Evolutionary conservation across 768 basidiomycete genomes (phyloP), one percentile per base, ranked within the genome.

Genomic region (Austroboletus eburneus): DNA sequence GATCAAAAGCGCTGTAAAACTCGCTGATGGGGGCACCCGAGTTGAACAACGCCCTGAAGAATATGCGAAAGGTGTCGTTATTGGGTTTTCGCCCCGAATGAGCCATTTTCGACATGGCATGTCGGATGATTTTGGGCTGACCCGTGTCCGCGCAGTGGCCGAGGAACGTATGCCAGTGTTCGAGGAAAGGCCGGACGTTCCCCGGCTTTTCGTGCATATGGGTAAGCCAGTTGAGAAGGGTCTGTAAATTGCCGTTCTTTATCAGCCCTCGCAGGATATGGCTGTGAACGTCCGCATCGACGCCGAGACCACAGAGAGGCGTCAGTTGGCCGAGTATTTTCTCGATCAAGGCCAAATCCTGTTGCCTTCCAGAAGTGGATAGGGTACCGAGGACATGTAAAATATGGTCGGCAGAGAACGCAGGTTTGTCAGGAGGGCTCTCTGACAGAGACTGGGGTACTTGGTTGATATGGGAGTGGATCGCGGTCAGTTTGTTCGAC

Each of bases 91-190:
- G 64, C 34, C 75, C 72, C 24, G 70, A 57, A 24, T 63, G 57
- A 33, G 57, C 64, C 71, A 72, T 72, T 48, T 50, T 64, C 54
- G 49, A 68, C 58, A 50, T 73, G 58, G 51, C 58, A 18, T 57
- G 57, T 20, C 59, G 63, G 32, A 66, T 49, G 10, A 61, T 37
- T 24, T 44, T 57, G 37, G 56, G 49, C 42, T 65, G 59, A 13
- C 62, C 67, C 18, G 45, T 48, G 45, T 57, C 54, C 33, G 53
- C 58, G 47, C 72, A 74, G 16, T 59, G 62, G 30, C 75, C 67
- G 29, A 86, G 64, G 50, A 82, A 72, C 9, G 72, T 49, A 50
- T 83, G 76, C 68, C 80, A 80, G 46, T 81, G 80, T 18, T 74
- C 67, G 30, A 74, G 62, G 20, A 74, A 72, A 0, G 81, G 80